Conservation (phyloP, 192 early-diverging fungal species). For the Obelidium mucronatum region DNA sequence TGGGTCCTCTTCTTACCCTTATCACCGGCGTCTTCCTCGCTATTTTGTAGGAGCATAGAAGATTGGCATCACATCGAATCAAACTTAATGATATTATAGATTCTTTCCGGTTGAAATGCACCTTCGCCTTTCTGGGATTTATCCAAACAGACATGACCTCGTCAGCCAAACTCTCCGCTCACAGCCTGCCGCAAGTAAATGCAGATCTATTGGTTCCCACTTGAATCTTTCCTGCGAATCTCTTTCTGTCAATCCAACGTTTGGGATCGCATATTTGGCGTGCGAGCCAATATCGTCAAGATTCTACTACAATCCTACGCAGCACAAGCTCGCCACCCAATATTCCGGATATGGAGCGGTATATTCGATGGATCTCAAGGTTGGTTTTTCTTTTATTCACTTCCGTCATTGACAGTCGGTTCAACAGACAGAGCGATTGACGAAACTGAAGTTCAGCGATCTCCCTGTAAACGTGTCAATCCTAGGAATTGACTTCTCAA, state of each 20-base stretch:
- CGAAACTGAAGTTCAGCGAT: neutral
- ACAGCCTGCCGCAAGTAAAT: neutral
- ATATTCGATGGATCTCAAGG: slow-evolving; percentile 21
- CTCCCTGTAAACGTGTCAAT: neutral
- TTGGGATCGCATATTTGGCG: slow-evolving; percentile 20
- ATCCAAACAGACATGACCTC: neutral
- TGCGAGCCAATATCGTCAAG: slow-evolving; percentile 8
- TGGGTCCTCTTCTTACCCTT: neutral
- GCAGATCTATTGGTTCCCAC: neutral
- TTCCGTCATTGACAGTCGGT: neutral
- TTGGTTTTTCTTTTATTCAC: neutral
- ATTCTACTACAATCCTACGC: slow-evolving; percentile 13
- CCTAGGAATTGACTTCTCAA: neutral
- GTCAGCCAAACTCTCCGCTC: neutral
- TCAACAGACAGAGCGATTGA: neutral
- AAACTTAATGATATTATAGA: neutral
- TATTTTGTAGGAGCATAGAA: neutral
- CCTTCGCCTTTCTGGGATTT: slow-evolving; percentile 14
- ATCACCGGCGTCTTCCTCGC: neutral
- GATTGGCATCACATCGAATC: neutral
- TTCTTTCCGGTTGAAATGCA: slow-evolving; percentile 1
- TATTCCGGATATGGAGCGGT: slow-evolving; percentile 21
- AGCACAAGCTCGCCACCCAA: neutral
- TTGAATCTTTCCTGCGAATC: slow-evolving; percentile 10
- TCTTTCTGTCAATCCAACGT: slow-evolving; percentile 1